These are phyloP conservation scores for Kickxella alabastrina DNA, from an alignment of 192 early-diverging fungal genomes.

Conservation along the genomic window DNA sequence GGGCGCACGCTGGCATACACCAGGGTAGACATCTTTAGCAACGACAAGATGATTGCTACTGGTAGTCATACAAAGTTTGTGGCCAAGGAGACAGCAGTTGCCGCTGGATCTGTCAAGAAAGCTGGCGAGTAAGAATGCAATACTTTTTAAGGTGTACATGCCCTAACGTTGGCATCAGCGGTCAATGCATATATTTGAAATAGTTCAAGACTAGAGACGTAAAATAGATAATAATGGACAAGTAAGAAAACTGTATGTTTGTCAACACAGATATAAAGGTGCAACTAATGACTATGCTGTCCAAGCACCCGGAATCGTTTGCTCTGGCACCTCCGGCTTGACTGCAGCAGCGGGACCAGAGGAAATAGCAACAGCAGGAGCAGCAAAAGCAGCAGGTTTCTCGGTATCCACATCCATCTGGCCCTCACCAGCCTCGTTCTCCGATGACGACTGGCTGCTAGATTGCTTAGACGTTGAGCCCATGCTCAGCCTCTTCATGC, in stretches of 20 bases:
- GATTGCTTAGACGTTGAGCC: not conserved
- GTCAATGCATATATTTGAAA: no score
- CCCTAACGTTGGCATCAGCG: no score
- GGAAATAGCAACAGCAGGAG: not conserved
- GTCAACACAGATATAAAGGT: no score
- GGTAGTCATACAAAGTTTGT: constrained; percentile 53
- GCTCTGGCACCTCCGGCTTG: no score
- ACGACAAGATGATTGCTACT: constrained; percentile 46
- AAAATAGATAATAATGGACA: no score
- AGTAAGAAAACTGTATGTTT: no score
- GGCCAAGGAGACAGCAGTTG: constrained; percentile 11
- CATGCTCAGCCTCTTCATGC: constrained; percentile 36
- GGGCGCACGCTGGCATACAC: constrained; percentile 52
- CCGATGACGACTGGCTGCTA: constrained; percentile 9
- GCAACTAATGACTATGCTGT: not conserved
- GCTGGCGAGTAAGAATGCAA: no score
- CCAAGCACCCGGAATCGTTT: constrained; percentile 32
- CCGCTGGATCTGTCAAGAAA: no score
- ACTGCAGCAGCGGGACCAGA: not conserved
- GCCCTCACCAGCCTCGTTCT: not conserved
- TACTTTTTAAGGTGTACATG: no score
- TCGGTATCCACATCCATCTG: not conserved
- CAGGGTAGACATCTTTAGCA: constrained; percentile 37
- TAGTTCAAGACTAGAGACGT: no score
- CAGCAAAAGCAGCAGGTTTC: not conserved